phyloP scores from a whole-genome alignment of 352 stramenopile species.

The Phytophthora pinifolia region DNA sequence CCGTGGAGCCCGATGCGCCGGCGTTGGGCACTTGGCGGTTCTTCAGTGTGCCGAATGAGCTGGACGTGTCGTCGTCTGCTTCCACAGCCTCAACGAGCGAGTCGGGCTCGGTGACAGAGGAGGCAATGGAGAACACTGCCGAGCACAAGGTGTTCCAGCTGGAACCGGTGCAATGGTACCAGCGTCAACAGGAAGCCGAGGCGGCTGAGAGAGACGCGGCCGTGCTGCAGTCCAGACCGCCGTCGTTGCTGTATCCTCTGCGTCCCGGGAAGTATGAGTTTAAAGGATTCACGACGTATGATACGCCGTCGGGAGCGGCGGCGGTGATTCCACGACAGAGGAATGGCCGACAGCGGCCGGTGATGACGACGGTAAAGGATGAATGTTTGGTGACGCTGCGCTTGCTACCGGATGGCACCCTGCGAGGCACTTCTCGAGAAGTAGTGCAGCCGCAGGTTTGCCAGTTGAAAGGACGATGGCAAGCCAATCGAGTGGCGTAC shows the following conservation, averaged over 20 bases:
- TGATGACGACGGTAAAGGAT: constrained; percentile 34
- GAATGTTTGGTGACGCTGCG: constrained; percentile 68
- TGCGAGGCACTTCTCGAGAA: constrained; percentile 58
- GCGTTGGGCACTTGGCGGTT: constrained; percentile 36
- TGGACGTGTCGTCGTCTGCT: constrained; percentile 18
- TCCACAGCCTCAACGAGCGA: constrained; percentile 20
- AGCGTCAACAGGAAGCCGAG: constrained; percentile 23
- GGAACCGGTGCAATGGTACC: constrained; percentile 27
- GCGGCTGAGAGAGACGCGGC: constrained; percentile 10
- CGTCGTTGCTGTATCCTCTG: constrained; percentile 50
- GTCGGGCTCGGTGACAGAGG: background rate
- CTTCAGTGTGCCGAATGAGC: constrained; percentile 7
- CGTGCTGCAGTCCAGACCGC: constrained; percentile 17
- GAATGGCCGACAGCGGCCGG: constrained; percentile 13
- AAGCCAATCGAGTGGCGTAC: constrained; percentile 55
- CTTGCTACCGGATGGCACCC: constrained; percentile 50
- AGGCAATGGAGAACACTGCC: background rate
- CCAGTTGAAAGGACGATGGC: constrained; percentile 48
- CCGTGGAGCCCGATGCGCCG: constrained; percentile 14
- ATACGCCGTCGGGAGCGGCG: constrained; percentile 16
- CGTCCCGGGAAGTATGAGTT: constrained; percentile 66
- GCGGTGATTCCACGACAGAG: constrained; percentile 11
- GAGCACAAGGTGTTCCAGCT: constrained; percentile 32
- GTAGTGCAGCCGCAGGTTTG: constrained; percentile 64
- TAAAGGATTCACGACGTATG: constrained; percentile 53